Evolutionary conservation across 306 rosid genomes (phyloP), one percentile per base, ranked within the genome.

Genomic region (Abrus precatorius): DNA sequence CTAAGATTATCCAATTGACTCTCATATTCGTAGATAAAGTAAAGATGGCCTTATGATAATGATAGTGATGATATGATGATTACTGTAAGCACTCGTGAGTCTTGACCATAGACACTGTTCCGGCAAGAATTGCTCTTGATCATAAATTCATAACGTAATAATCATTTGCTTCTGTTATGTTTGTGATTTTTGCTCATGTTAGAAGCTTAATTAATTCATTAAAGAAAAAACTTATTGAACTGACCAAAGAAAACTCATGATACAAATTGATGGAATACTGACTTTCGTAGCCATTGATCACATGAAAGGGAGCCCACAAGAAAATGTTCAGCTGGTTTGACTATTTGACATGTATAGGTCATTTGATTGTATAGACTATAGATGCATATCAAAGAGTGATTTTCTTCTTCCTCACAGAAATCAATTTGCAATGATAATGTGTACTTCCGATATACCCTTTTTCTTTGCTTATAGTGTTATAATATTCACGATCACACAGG

Each of bases 401-500:
- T 71, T 61, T 77, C 34, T 64, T 66, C 56, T 69, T 76, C 55
- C 62, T 76, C 28, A 12, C 48, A 53, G 76, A 77, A 52, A 62
- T 79, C 28, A 82, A 55, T 68, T 67, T 52, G 48, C 71, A 30
- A 12, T 53, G 27, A 69, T 55, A 75, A 38, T 40, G 49, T 34
- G 36, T 56, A 49, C 47, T 77, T 72, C 10, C 9, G 52, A 77
- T 45, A 43, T 28, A 45, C 11, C 29, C 43, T 55, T 30, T 90
- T 38, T 79, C 33, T 56, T 59, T 44, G 60, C 71, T 14, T 27
- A 43, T 60, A 43, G 45, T 79, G 36, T 33, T 13, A 12, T 77
- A 9, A 41, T 72, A 57, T 43, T 60, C 64, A 84, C 78, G 72
- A 67, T 66, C 64, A 50, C 83, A 56, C 92, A 95, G 99, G 99